phyloP scores from a whole-genome alignment of 495 filamentous ascomycete species.

The Neurospora africana region DNA sequence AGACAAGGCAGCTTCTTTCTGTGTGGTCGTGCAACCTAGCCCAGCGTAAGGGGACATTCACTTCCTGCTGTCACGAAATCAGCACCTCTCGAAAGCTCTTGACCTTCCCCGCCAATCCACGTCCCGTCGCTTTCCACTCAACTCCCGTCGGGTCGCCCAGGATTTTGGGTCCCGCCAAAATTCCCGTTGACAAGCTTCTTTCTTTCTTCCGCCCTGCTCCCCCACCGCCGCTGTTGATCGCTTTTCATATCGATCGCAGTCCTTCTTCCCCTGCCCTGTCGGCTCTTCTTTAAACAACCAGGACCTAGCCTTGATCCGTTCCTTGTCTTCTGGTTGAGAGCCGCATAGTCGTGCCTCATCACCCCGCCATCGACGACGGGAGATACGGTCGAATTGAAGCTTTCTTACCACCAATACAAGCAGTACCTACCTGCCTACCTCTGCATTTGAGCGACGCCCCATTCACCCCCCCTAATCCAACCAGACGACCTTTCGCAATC shows the following conservation, averaged over 20 bases:
- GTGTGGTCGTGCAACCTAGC: neutral
- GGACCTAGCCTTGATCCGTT: neutral
- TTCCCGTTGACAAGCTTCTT: neutral
- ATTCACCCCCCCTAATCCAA: neutral
- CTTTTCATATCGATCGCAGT: neutral
- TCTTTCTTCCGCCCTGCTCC: neutral
- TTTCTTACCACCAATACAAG: neutral
- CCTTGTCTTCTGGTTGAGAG: neutral
- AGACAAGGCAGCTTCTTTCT: neutral
- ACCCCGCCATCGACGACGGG: neutral
- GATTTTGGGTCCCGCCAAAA: neutral
- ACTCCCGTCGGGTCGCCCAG: neutral
- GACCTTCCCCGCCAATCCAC: neutral
- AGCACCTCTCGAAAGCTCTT: neutral
- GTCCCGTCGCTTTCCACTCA: neutral
- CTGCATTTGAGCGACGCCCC: neutral
- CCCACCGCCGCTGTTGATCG: neutral
- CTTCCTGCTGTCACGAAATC: neutral
- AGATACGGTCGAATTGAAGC: neutral
- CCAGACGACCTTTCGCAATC: neutral
- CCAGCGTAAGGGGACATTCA: neutral
- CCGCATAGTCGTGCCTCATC: neutral
- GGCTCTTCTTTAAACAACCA: neutral
- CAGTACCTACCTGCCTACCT: neutral
- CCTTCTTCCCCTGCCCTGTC: neutral